Conservation (phyloP, 345 rosid genomes). For the Salix purpurea region DNA sequence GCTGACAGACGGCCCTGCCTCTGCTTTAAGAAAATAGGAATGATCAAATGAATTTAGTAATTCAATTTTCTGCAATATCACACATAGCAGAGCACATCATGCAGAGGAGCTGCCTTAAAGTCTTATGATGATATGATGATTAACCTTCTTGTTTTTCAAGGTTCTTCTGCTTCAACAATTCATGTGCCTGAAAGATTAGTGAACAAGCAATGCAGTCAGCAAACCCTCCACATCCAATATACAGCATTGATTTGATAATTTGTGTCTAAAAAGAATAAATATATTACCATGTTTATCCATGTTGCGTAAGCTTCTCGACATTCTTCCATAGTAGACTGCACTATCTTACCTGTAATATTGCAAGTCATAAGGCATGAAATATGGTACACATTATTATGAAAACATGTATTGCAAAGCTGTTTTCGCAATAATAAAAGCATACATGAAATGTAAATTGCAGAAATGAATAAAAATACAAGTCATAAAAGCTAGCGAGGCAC, state of each 20-base stretch:
- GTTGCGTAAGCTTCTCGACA: constrained; percentile 74
- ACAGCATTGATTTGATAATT: constrained; percentile 7
- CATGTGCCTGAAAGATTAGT: constrained; percentile 58
- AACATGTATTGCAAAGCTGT: not conserved
- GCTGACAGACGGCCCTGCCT: constrained; percentile 22
- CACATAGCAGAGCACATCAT: not conserved
- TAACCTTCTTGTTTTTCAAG: constrained; percentile 55
- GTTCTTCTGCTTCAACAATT: constrained; percentile 62
- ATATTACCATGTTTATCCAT: constrained; percentile 67
- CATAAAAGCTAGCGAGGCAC: not conserved
- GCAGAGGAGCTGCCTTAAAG: not conserved
- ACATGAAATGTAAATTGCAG: not conserved
- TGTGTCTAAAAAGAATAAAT: not conserved
- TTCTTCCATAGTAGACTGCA: constrained; percentile 85
- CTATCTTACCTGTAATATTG: constrained; percentile 62
- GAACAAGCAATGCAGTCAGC: not conserved
- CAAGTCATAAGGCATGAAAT: constrained; percentile 9
- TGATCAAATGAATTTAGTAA: not conserved
- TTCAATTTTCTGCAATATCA: not conserved
- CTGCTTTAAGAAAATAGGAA: constrained; percentile 24
- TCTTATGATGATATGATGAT: constrained; percentile 1
- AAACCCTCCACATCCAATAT: not conserved
- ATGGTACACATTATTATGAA: not conserved
- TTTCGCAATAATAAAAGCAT: not conserved
- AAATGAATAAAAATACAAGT: not conserved